These are phyloP conservation scores for Amanita jacksonii DNA, from an alignment of 768 basidiomycete genomes.

Conservation along the genomic window DNA sequence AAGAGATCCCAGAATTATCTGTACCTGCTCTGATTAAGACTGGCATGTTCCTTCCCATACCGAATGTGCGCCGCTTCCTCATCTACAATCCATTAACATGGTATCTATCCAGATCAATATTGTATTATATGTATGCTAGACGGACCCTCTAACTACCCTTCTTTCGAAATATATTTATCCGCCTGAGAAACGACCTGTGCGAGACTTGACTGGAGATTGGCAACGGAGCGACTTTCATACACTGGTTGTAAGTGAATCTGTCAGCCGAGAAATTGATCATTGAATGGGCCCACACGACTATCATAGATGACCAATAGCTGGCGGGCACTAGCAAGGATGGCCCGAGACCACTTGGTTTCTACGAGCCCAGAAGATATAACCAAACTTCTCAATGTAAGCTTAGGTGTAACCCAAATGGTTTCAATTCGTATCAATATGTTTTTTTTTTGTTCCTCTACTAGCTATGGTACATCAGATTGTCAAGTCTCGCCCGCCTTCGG, in stretches of 20 bases:
- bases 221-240: constrained; percentile 63
- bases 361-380: constrained; percentile 60
- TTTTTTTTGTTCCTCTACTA: constrained; percentile 20
- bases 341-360: constrained; percentile 64
- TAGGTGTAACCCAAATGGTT: neutral
- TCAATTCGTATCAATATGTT: neutral
- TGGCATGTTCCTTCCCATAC: constrained; percentile 82
- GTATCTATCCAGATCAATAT: constrained; percentile 47
- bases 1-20: constrained; percentile 49
- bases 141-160: constrained; percentile 73
- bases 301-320: constrained; percentile 81
- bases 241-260: constrained; percentile 55
- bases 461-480: constrained; percentile 81
- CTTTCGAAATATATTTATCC: constrained; percentile 78
- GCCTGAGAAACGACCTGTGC: constrained; percentile 60
- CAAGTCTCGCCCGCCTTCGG: constrained; percentile 68
- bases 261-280: constrained; percentile 1
- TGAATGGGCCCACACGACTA: constrained; percentile 1
- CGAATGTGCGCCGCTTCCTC: constrained; percentile 64
- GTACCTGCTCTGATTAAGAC: constrained; percentile 62
- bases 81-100: constrained; percentile 44
- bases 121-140: constrained; percentile 50
- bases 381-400: constrained; percentile 57
- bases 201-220: constrained; percentile 73
- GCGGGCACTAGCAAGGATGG: constrained; percentile 79